These are phyloP conservation scores for Phialocephala sp. DNA, from an alignment of 2,329 filamentous ascomycete species.

Conservation along the genomic window DNA sequence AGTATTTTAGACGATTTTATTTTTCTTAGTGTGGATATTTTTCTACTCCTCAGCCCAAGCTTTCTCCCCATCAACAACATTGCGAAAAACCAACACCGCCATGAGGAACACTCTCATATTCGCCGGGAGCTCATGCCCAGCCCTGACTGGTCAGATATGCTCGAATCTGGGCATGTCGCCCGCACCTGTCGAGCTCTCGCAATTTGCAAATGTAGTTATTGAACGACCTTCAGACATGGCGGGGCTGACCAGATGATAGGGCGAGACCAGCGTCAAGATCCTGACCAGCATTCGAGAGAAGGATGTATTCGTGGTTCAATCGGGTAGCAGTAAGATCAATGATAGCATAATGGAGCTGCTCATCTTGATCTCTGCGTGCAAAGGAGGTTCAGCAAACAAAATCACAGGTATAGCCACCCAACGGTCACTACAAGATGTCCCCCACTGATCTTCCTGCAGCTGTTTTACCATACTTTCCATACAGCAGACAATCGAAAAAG, in stretches of 20 bases:
- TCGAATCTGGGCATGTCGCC: slow-evolving; percentile 70
- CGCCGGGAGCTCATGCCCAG: slow-evolving; percentile 70
- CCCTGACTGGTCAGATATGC: slow-evolving; percentile 69
- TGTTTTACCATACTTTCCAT: slow-evolving; percentile 95
- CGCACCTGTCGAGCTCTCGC: slow-evolving; percentile 68
- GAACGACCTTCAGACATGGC: slow-evolving; percentile 38
- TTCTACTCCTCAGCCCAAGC: not conserved
- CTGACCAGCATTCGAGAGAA: slow-evolving; percentile 87
- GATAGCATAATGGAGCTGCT: slow-evolving; percentile 99
- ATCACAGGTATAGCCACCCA: slow-evolving; percentile 75
- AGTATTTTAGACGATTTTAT: not conserved
- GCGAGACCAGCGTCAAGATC: slow-evolving; percentile 73
- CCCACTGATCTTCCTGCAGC: slow-evolving; percentile 54
- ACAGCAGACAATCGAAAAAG: slow-evolving; percentile 98
- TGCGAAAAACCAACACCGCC: slow-evolving; percentile 27
- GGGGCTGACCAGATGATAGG: slow-evolving; percentile 51
- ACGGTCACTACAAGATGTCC: not conserved
- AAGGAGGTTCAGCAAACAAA: slow-evolving; percentile 94
- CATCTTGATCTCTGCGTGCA: slow-evolving; percentile 99
- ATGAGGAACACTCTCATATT: slow-evolving; percentile 74
- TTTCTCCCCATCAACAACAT: slow-evolving; percentile 16
- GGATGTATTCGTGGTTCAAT: slow-evolving; percentile 98
- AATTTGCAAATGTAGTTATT: slow-evolving; percentile 71
- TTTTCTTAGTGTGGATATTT: slow-evolving; percentile 6
- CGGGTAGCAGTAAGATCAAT: slow-evolving; percentile 93